Evolutionary conservation across 768 basidiomycete species (phyloP), one percentile per base, ranked within the genome.

Genomic region (Tremella yokohamensis): DNA sequence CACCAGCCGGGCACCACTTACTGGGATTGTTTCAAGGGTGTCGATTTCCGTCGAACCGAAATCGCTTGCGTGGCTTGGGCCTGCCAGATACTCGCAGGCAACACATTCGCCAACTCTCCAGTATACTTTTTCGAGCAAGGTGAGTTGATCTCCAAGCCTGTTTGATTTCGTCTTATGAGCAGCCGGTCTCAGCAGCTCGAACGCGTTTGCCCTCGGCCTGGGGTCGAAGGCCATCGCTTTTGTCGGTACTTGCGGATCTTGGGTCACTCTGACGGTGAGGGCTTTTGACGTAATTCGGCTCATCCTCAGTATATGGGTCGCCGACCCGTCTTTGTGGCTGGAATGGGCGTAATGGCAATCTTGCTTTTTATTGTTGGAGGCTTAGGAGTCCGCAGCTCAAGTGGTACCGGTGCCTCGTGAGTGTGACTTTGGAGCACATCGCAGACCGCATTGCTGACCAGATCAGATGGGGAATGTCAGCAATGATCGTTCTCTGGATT

Each of bases 21-120:
- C 25, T 61, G n/a, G 76, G n/a, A 79, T 55, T 78, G 77, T 65
- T 78, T 77, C 74, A 61, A 57, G 22, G 77, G 78, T 19, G 57
- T 71, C 56, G 75, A 79, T 54, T 53, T 68, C 0, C 57, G 78
- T 18, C 56, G 78, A 11, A 78, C 76, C 9, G 78, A 78, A 59
- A 71, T 90, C 76, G 91, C 67, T 12, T 29, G 63, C 18, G 59
- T 62, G 19, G 62, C 59, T 22, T 77, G 74, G 74, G 45, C 60
- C 16, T 63, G 68, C 25, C 76, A 77, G 54, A 69, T 57, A 40
- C 40, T 58, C 3, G 69, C 63, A 40, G 74, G 72, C 38, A 34
- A 18, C 13, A 49, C 66, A 1, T 64, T 71, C 59, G 63, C 59
- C 56, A 62, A 62, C 13, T 60, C 60, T 22, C 57, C 59, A 12